phyloP scores from a whole-genome alignment of 148 eudicot species.

The Drosera capensis region DNA sequence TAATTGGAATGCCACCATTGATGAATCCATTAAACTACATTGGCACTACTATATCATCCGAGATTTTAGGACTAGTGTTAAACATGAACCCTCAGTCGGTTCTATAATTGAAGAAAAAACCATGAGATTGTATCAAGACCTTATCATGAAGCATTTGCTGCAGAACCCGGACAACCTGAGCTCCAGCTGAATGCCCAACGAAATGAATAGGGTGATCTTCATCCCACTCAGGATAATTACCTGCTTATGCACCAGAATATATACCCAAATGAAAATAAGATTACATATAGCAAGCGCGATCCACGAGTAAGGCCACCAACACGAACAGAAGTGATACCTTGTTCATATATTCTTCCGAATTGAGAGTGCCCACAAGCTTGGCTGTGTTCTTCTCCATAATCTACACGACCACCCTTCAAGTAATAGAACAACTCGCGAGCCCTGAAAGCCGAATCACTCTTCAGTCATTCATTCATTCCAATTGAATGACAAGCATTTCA shows the following conservation, averaged over 20 bases:
- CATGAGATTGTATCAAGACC: slow-evolving; percentile 22
- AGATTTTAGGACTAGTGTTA: no score
- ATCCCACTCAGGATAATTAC: slow-evolving; percentile 83
- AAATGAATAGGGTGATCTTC: slow-evolving; percentile 92
- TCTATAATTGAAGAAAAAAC: no score
- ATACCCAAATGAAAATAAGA: neutral
- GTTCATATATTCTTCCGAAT: slow-evolving; percentile 64
- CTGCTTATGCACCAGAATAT: slow-evolving; percentile 16
- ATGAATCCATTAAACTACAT: no score
- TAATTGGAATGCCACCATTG: no score
- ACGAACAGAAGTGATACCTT: slow-evolving; percentile 26
- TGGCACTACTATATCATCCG: no score
- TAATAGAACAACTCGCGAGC: slow-evolving; percentile 94
- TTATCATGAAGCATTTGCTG: slow-evolving; percentile 96
- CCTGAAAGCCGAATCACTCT: slow-evolving; percentile 22
- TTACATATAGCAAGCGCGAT: neutral
- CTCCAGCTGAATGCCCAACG: slow-evolving; percentile 96
- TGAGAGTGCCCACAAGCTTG: slow-evolving; percentile 75
- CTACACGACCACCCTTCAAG: slow-evolving; percentile 92
- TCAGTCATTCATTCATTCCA: slow-evolving; percentile 1
- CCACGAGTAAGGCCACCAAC: neutral
- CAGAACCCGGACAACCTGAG: slow-evolving; percentile 77
- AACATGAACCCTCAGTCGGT: no score
- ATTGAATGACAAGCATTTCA: slow-evolving; percentile 3
- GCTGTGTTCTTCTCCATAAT: slow-evolving; percentile 94